Evolutionary conservation across 2,329 filamentous ascomycete species (phyloP).

Genomic region (Penicillium sp.): DNA sequence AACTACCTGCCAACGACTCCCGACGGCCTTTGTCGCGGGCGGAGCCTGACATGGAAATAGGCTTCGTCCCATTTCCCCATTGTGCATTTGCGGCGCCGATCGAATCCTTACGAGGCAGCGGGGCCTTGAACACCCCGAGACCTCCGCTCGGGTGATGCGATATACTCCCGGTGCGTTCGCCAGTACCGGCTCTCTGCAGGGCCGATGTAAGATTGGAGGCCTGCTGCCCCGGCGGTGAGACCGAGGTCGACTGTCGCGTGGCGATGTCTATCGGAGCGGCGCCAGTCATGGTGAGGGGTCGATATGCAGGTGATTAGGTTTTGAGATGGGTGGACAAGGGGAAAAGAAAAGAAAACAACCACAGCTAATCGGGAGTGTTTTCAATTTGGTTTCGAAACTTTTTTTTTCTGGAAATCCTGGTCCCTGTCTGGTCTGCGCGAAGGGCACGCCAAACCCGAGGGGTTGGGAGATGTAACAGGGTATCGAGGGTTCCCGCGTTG

Average conservation of each 20-base stretch:
- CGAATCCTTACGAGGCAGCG: conserved; percentile 55
- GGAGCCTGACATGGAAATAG: conserved; percentile 59
- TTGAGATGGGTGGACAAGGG: not conserved
- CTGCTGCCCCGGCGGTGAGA: conserved; percentile 60
- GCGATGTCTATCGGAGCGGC: conserved; percentile 63
- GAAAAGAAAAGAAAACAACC: not conserved
- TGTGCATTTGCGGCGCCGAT: conserved; percentile 53
- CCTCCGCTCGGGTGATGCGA: conserved; percentile 46
- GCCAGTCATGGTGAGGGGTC: conserved; percentile 50
- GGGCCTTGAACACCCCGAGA: conserved; percentile 40
- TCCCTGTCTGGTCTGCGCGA: conserved; percentile 46
- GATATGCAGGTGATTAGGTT: conserved; percentile 6
- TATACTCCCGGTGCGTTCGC: conserved; percentile 43
- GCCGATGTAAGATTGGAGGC: conserved; percentile 65
- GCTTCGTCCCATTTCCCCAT: conserved; percentile 59
- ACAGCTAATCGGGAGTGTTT: not conserved
- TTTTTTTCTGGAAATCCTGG: conserved; percentile 12
- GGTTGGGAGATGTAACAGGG: conserved; percentile 47
- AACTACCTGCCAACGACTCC: conserved; percentile 62
- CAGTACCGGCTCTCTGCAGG: conserved; percentile 52
- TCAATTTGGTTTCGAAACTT: not conserved
- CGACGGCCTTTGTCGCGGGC: conserved; percentile 54
- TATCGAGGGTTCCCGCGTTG: conserved; percentile 50
- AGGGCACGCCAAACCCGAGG: conserved; percentile 41
- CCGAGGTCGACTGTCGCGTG: conserved; percentile 55